Evolutionary conservation across 108 stramenopile genomes (phyloP).

Genomic region (Ochromonas danica): DNA sequence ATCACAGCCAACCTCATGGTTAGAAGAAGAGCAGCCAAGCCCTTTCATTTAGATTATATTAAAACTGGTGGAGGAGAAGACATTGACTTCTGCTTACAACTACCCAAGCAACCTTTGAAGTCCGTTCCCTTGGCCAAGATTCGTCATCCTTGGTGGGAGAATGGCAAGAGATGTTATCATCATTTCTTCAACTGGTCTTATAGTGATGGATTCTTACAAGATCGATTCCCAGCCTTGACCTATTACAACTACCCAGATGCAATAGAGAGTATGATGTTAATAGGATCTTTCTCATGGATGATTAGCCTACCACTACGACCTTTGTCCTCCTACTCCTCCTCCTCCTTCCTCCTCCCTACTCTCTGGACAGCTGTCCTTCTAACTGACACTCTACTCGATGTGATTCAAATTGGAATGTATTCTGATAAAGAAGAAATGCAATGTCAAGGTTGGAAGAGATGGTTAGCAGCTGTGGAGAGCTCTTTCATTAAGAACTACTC

Average conservation of each 20-base stretch:
- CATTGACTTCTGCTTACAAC: constrained; percentile 56
- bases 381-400: background rate
- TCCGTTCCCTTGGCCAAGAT: background rate
- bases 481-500: background rate
- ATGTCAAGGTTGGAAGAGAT: background rate
- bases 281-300: background rate
- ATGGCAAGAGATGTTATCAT: background rate
- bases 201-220: background rate
- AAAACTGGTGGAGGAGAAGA: constrained; percentile 65
- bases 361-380: background rate
- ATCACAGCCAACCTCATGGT: constrained; percentile 64
- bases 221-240: background rate
- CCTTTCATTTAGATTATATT: constrained; percentile 39
- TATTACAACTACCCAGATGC: constrained; percentile 17
- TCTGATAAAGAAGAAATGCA: background rate
- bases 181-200: constrained; percentile 3
- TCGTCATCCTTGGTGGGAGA: constrained; percentile 32
- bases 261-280: constrained; percentile 22
- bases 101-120: background rate
- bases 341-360: background rate
- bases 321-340: background rate
- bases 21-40: constrained; percentile 29
- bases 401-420: background rate
- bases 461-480: background rate
- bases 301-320: background rate